These are phyloP conservation scores for Xylaria venustula DNA, from an alignment of 495 filamentous ascomycete genomes.

Conservation along the genomic window DNA sequence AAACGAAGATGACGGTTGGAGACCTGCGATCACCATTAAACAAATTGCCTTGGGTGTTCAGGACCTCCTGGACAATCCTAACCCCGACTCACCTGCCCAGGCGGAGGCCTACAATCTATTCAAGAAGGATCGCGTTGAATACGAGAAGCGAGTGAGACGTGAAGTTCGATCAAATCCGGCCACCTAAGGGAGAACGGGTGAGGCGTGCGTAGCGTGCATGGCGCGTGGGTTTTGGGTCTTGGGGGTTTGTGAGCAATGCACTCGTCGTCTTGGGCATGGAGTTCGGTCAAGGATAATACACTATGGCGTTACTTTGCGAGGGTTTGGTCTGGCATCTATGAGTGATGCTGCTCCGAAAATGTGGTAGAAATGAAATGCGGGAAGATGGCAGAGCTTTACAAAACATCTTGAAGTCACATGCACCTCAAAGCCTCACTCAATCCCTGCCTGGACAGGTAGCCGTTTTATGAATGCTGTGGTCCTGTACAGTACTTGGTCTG, in stretches of 20 bases:
- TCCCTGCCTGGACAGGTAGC: neutral
- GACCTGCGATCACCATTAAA: conserved; percentile 96
- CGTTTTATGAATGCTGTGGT: neutral
- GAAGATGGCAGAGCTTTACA: neutral
- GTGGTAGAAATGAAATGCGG: conserved; percentile 3
- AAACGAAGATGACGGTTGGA: conserved; percentile 99
- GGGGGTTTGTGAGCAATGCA: conserved; percentile 13
- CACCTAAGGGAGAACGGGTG: conserved; percentile 40
- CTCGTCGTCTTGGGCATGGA: conserved; percentile 23
- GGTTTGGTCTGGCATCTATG: conserved; percentile 24
- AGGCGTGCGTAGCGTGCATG: neutral
- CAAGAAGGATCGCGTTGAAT: conserved; percentile 83
- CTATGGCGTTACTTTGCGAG: conserved; percentile 30
- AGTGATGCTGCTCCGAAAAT: neutral
- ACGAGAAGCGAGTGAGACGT: conserved; percentile 81
- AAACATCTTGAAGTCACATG: no score
- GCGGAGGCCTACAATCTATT: conserved; percentile 97
- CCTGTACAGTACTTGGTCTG: neutral
- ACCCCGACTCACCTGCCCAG: conserved; percentile 94
- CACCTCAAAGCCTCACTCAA: no score
- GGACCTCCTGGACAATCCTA: conserved; percentile 92
- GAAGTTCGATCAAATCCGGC: conserved; percentile 86
- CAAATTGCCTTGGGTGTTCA: conserved; percentile 95
- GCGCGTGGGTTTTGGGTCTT: conserved; percentile 1
- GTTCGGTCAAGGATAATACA: conserved; percentile 32